Base-by-base conservation (phyloP, 805 yeast species). In the Wickerhamomyces kurtzmanii region DNA sequence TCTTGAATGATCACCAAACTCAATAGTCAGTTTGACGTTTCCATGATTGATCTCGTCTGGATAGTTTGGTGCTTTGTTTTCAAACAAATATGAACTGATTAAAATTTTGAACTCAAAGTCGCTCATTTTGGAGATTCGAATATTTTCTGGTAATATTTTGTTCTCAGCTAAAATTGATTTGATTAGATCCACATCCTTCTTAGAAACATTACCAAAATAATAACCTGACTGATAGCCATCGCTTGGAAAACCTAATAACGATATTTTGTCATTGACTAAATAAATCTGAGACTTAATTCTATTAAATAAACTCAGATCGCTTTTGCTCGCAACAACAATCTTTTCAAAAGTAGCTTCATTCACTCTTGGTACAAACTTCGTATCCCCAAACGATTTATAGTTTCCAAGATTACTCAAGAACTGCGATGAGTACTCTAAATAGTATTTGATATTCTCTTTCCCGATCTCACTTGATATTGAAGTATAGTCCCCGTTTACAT, bases 301-400 rank as follows among this genome's bases (percentile, higher is more conserved):
- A 15, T 62, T 53, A 44, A 49, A 52, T 15, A 37, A 33, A 6
- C 45, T 46, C 19, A 52, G 41, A 2, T 51, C 33, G 15, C 50
- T 48, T 23, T 58, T 59, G 13, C 68, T 49, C 2, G 60, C 36
- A 19, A 51, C 51, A n/a, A 68, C 62, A 17, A 81, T 55, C 15
- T 54, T 38, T 31, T 57, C 66, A 39, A 84, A 75, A 6, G 63
- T 62, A 1, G 52, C 66, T 18, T 40, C 45, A 0, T 64, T 31
- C 22, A 83, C 43, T 28, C 71, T 57, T 22, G 96, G 96, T 37
- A 85, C 65, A 45, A 85, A 85, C 53, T 85, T 85, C 41, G 72
- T 71, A 55, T 85, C 95, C 39, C 96, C 96, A 51, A 85, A 85
- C 1, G 91, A 78, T 55, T 79, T 85, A 57, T 70, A 81, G 46